phyloP scores from a whole-genome alignment of 2,329 filamentous ascomycete species.

The Periconia sp. region DNA sequence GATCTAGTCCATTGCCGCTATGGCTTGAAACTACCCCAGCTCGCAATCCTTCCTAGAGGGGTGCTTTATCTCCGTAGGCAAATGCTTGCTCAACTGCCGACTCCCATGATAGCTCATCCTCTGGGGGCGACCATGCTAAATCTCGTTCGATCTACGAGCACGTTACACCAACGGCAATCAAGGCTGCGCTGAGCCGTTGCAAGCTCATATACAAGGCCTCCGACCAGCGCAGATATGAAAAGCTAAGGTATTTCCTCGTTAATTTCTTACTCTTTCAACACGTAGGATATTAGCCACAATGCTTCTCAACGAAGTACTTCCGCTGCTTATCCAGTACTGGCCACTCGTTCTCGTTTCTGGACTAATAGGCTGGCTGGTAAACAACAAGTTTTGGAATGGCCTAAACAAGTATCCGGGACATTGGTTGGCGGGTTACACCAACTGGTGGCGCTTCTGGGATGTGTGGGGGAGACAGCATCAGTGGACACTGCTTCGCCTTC shows the following conservation, averaged over 20 bases:
- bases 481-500: slow-evolving; percentile 69
- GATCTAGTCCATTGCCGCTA: slow-evolving; percentile 1
- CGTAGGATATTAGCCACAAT: slow-evolving; percentile 28
- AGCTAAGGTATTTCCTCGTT: slow-evolving; percentile 10
- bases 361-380: slow-evolving; percentile 43
- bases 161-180: slow-evolving; percentile 14
- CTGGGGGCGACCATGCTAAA: slow-evolving; percentile 9
- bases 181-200: slow-evolving; percentile 9
- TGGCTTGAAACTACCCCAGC: slow-evolving; percentile 12
- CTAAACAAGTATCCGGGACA: slow-evolving; percentile 77
- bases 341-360: slow-evolving; percentile 43
- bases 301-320: slow-evolving; percentile 44
- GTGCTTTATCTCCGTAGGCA: slow-evolving; percentile 15
- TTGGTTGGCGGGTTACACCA: slow-evolving; percentile 69
- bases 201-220: slow-evolving; percentile 9
- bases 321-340: slow-evolving; percentile 50
- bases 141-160: slow-evolving; percentile 11
- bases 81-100: slow-evolving; percentile 22
- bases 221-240: slow-evolving; percentile 12
- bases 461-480: slow-evolving; percentile 70
- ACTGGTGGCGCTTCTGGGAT: slow-evolving; percentile 78
- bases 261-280: slow-evolving; percentile 20
- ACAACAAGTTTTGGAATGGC: slow-evolving; percentile 60
- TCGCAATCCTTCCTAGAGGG: not conserved
- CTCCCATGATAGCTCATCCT: slow-evolving; percentile 14